A percentile compares a stretch with the other conserved stretches of the same genome.
Evolutionary conservation across 148 eudicot species (phyloP).

Genomic region (Cornus suecica): DNA sequence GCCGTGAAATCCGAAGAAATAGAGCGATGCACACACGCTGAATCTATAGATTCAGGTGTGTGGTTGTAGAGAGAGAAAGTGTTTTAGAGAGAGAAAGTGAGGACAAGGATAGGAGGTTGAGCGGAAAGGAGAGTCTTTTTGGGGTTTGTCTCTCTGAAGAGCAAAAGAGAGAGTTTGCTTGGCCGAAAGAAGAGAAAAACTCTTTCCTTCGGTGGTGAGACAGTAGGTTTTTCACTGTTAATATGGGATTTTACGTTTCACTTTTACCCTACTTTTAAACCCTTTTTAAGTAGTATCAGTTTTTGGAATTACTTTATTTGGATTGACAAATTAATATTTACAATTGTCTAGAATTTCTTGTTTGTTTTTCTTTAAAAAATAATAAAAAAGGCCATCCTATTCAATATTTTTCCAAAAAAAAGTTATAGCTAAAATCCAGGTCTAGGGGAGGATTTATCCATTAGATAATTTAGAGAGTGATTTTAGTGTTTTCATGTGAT

Average conservation of each 20-base stretch:
- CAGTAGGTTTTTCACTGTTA: background rate
- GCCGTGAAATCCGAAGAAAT: conserved; percentile 18
- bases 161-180: background rate
- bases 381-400: too few species aligned
- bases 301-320: too few species aligned
- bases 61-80: background rate
- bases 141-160: background rate
- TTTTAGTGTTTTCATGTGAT: too few species aligned
- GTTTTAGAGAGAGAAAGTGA: background rate
- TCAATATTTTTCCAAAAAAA: too few species aligned
- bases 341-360: too few species aligned
- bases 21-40: background rate
- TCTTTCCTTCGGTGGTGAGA: background rate
- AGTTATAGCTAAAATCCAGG: too few species aligned
- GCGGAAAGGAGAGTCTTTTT: background rate
- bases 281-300: too few species aligned
- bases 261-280: background rate
- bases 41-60: background rate
- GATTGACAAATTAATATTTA: too few species aligned
- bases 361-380: too few species aligned
- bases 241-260: too few species aligned
- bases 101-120: background rate
- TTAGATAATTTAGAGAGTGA: too few species aligned
- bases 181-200: background rate
- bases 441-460: too few species aligned